Evolutionary conservation across 345 rosid species (phyloP).

Genomic region (Cardiospermum halicacabum): DNA sequence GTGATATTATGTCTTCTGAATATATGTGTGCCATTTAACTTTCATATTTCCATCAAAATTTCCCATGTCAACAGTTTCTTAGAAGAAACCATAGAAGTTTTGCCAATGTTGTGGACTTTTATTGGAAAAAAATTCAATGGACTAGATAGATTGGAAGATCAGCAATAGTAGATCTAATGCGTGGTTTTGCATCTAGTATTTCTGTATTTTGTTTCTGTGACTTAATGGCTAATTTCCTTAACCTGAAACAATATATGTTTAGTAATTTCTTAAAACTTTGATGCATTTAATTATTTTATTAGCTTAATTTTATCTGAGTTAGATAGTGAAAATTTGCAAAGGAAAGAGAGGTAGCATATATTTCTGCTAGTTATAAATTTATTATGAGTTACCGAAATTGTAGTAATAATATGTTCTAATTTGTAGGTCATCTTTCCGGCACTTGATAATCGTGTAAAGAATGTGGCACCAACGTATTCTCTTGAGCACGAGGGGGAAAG

Average conservation of each 20-base stretch:
- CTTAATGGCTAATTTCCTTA: not conserved
- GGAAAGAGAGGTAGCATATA: not conserved
- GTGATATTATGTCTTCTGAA: not conserved
- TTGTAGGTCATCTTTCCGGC: conserved; percentile 84
- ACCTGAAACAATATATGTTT: not conserved
- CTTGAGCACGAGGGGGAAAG: conserved; percentile 88
- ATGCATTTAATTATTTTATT: not conserved
- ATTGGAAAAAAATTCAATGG: not conserved
- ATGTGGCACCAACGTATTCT: conserved; percentile 80
- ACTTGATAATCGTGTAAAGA: conserved; percentile 83
- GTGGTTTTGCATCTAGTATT: not conserved
- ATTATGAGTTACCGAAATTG: not conserved
- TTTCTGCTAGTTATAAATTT: not conserved
- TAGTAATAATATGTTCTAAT: conserved; percentile 6
- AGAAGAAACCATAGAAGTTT: not conserved
- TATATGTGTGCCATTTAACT: not conserved
- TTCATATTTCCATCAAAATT: not conserved
- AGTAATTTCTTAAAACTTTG: not conserved
- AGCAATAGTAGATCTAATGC: not conserved
- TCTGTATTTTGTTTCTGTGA: not conserved
- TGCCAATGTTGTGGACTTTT: not conserved
- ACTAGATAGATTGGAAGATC: not conserved
- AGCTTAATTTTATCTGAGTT: not conserved
- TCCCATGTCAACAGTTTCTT: too few relatives aligned
- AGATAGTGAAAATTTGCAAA: not conserved